Conservation (phyloP, 345 rosid genomes). For the Citrus cavaleriei region DNA sequence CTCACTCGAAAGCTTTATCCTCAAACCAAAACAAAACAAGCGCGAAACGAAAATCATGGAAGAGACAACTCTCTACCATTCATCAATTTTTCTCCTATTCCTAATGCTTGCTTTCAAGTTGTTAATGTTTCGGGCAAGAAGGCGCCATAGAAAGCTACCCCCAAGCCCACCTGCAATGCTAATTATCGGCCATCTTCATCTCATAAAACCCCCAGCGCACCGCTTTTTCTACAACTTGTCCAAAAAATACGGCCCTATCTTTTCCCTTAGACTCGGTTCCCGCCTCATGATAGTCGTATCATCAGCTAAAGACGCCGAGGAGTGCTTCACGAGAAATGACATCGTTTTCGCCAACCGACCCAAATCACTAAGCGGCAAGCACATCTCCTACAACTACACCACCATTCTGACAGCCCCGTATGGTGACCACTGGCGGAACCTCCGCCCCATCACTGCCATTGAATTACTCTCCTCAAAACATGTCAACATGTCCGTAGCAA, state of each 20-base stretch:
- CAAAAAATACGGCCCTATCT: conserved; percentile 16
- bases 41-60: not conserved
- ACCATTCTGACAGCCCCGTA: conserved; percentile 32
- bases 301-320: conserved; percentile 32
- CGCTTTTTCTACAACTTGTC: conserved; percentile 13
- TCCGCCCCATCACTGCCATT: conserved; percentile 38
- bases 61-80: not conserved
- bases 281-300: conserved; percentile 28
- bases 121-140: not conserved
- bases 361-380: conserved; percentile 17
- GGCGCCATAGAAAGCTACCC: conserved; percentile 15
- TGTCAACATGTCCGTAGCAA: conserved; percentile 22
- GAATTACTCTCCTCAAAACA: conserved; percentile 54
- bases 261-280: conserved; percentile 42
- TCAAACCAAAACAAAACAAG: no score
- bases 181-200: conserved; percentile 43
- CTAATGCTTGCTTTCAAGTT: conserved; percentile 4
- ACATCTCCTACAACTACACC: conserved; percentile 39
- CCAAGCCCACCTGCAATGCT: conserved; percentile 27
- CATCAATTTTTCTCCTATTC: conserved; percentile 3
- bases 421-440: conserved; percentile 71
- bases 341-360: conserved; percentile 46
- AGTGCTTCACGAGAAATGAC: conserved; percentile 55
- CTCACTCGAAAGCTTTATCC: no score
- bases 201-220: conserved; percentile 19